Conservation (phyloP, 768 basidiomycete species). For the Lanmaoa pseudosensibilis region DNA sequence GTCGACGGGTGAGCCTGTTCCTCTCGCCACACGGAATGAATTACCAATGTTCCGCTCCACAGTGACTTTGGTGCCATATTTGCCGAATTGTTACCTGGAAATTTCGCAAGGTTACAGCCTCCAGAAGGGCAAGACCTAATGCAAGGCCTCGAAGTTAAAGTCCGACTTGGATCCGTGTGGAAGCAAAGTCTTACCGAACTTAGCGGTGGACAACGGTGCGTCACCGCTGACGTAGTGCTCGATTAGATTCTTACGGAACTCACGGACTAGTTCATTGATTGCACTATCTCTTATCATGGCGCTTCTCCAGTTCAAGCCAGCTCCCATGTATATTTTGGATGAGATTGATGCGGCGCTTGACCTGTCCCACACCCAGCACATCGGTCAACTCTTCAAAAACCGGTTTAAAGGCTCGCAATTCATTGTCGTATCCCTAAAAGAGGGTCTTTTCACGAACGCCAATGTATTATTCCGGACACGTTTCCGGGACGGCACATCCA, state of each 20-base stretch:
- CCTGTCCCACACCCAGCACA: constrained; percentile 94
- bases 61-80: constrained; percentile 98
- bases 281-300: constrained; percentile 98
- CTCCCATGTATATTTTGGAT: constrained; percentile 98
- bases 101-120: constrained; percentile 92
- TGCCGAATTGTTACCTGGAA: constrained; percentile 91
- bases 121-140: constrained; percentile 93
- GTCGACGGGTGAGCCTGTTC: constrained; percentile 71
- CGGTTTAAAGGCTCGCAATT: constrained; percentile 98
- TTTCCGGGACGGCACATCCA: constrained; percentile 91
- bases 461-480: constrained; percentile 93
- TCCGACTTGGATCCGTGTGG: constrained; percentile 92
- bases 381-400: constrained; percentile 95
- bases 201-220: constrained; percentile 93
- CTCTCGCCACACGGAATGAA: not conserved
- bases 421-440: constrained; percentile 96
- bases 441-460: constrained; percentile 95
- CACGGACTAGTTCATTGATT: constrained; percentile 76
- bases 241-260: not conserved
- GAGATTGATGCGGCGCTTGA: constrained; percentile 98
- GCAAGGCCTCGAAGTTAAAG: constrained; percentile 96
- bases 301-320: constrained; percentile 97
- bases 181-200: constrained; percentile 97
- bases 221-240: not conserved
- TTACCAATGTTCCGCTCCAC: not conserved